phyloP scores from a whole-genome alignment of 116 monocot species.

The Papilionanthe hybrid region DNA sequence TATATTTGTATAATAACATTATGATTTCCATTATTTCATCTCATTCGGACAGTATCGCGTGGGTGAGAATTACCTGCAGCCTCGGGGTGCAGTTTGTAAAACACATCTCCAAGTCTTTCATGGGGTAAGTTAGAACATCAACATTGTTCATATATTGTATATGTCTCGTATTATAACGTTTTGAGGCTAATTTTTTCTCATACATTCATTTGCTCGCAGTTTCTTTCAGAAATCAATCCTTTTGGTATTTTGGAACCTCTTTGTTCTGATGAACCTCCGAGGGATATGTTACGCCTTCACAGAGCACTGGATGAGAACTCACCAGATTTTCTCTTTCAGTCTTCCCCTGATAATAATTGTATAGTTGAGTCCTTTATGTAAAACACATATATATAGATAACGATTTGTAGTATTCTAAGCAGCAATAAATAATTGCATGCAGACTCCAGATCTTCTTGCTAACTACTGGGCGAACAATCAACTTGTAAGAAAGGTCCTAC shows the following conservation, averaged over 20 bases:
- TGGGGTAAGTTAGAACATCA: background rate
- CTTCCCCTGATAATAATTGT: background rate
- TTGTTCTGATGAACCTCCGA: conserved; percentile 2
- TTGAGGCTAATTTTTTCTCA: background rate
- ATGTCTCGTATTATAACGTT: background rate
- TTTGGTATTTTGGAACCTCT: conserved; percentile 2
- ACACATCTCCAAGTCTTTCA: background rate
- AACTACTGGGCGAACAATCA: background rate
- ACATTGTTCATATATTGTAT: background rate
- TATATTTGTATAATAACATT: background rate
- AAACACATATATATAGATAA: background rate
- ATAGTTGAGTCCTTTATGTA: background rate
- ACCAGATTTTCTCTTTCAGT: no score
- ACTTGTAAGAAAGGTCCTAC: background rate
- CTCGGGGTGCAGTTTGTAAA: background rate
- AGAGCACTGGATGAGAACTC: background rate
- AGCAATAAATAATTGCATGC: background rate
- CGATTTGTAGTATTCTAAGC: background rate
- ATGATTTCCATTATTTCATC: background rate
- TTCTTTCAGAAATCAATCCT: background rate
- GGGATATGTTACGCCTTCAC: background rate
- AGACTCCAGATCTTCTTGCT: conserved; percentile 4
- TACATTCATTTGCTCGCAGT: background rate
- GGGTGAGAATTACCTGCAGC: background rate
- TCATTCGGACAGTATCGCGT: background rate